Base-by-base conservation (phyloP, 805 yeast genomes). In the Saccharomycopsis oosterbeekiorum region DNA sequence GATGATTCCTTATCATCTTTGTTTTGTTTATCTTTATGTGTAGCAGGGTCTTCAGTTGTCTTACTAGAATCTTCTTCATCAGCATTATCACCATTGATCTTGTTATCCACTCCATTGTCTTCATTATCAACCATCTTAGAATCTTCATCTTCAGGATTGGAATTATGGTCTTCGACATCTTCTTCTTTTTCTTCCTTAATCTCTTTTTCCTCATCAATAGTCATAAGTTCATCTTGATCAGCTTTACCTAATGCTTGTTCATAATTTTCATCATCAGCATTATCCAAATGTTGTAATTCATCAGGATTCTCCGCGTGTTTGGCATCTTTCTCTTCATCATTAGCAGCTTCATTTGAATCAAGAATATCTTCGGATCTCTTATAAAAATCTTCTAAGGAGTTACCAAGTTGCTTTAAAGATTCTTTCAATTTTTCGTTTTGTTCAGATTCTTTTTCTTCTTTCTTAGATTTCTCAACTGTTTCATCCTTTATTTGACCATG, bases 221-320 rank as follows among this genome's bases (percentile, higher is more conserved):
- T 71, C 70, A 89, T 94, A 15, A 81, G 75, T 68, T 88, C 91
- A 55, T 91, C 97, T 68, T 84, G 81, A 63, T 84, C 83, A 5
- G 97, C 96, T 54, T 92, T 85, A 24, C 98, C 98, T 58, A 94
- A 75, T 0, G 98, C 99, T 72, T 94, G 98, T 0, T 96, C 89
- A 26, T 36, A 26, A 57, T 89, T 92, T 60, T 76, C 78, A 36
- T 86, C 84, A 64, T 87, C 86, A 55, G 86, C 92, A 56, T 91
- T 92, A 47, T 88, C 89, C 58, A 86, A 77, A 68, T 89, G 94
- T 69, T 89, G 89, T 71, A 90, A 88, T 68, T 90, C 96, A 69
- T 90, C 96, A 0, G 96, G 92, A 58, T 84, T 80, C 64, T 84
- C 86, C 62, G 81, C 84, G 12, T 85, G 84, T 26, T 76, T 74